Conservation (phyloP, 2,329 filamentous ascomycete genomes). For the Coniella lustricola region DNA sequence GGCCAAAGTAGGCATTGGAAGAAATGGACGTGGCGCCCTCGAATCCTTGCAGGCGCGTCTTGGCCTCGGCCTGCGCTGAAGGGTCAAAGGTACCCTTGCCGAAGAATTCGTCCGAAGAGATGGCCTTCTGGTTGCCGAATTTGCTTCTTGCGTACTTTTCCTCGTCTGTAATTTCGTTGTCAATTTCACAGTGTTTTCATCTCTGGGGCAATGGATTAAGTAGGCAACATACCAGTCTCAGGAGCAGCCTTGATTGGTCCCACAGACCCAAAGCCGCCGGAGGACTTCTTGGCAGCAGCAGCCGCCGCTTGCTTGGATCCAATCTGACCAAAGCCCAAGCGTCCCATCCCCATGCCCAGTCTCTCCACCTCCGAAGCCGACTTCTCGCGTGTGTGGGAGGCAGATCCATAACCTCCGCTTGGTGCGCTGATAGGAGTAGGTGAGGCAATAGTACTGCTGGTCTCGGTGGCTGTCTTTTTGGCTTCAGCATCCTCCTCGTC, state of each 20-base stretch:
- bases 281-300: conserved; percentile 56
- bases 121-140: conserved; percentile 89
- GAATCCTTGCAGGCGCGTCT: conserved; percentile 80
- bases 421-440: conserved; percentile 69
- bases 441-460: conserved; percentile 55
- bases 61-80: conserved; percentile 73
- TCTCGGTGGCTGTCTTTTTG: conserved; percentile 33
- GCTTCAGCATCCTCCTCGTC: conserved; percentile 59
- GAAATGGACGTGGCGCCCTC: conserved; percentile 90
- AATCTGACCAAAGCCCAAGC: conserved; percentile 83
- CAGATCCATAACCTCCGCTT: conserved; percentile 55
- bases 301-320: conserved; percentile 56
- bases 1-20: conserved; percentile 95
- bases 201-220: not conserved
- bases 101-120: conserved; percentile 98
- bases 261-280: conserved; percentile 81
- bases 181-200: conserved; percentile 20
- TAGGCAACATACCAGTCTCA: conserved; percentile 48
- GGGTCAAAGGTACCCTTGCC: conserved; percentile 84
- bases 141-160: conserved; percentile 79
- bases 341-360: conserved; percentile 78
- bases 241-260: conserved; percentile 63
- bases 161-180: conserved; percentile 40
- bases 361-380: conserved; percentile 76
- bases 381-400: conserved; percentile 49